Evolutionary conservation across 2,329 filamentous ascomycete genomes (phyloP), one percentile per base, ranked within the genome.

Genomic region (Parasarocladium wereldwijsianum): DNA sequence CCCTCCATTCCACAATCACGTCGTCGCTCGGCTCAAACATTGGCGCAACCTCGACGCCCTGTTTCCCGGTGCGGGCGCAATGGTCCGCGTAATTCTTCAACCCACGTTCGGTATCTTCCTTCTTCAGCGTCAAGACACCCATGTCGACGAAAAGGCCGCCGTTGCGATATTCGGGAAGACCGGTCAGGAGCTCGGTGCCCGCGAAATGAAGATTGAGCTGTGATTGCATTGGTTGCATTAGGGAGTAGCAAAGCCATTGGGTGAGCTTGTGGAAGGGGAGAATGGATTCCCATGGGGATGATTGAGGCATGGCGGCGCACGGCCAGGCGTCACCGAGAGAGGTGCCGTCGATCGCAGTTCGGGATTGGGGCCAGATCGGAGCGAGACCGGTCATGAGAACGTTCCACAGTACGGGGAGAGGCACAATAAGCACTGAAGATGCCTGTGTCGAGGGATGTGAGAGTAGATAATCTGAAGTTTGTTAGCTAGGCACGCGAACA

Each of bases 301-400:
- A 70, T 26, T 64, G 60, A 1, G 85, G 84, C 71, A 96, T 83
- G 18, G 76, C 71, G 8, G 70, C 74, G 55, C 86, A 93, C 0
- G 78, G 81, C 90, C 90, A 98, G 15, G 90, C 87, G 48, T 98
- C 90, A 32, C 90, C 90, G 11, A 98, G 71, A 0, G 85, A 74
- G 17, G 82, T 66, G 2, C 85, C 85, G 46, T 93, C 83, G 41
- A 98, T 78, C 38, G 79, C 73, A 0, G 87, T 93, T 37, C 87
- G 75, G 1, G 82, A 83, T 1, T 72, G 57, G 0, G 90, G 87
- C 90, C 90, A 98, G 49, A 96, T 92, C 1, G 77, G 69, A 4
- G 74, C 70, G 8, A 98, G 64, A 6, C 85, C 84, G 34, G 84
- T 76, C 74, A 93, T 92, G 8, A 98, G 70, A 2, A 87, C 73